Evolutionary conservation across 2,329 filamentous ascomycete genomes (phyloP).

Genomic region (Dothideomycetes sp.): DNA sequence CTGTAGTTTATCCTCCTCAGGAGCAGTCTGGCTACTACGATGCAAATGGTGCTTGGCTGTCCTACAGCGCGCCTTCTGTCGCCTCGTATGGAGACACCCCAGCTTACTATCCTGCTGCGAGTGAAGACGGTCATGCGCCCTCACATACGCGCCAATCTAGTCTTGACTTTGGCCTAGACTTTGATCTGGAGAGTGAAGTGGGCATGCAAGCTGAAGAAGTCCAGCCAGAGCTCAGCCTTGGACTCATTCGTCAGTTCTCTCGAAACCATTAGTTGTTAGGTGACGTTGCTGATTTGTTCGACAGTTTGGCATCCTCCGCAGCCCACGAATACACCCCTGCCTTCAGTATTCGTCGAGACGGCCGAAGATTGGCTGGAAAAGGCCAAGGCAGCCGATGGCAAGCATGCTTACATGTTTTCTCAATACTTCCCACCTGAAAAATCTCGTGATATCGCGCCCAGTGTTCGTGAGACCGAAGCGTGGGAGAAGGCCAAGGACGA

Average conservation of each 20-base stretch:
- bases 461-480: slow-evolving; percentile 40
- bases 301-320: slow-evolving; percentile 34
- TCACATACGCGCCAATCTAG: slow-evolving; percentile 9
- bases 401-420: slow-evolving; percentile 38
- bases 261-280: not conserved
- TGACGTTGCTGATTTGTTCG: too few relatives aligned
- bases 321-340: slow-evolving; percentile 34
- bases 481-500: slow-evolving; percentile 44
- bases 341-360: slow-evolving; percentile 35
- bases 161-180: slow-evolving; percentile 9
- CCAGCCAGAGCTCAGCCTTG: slow-evolving; percentile 35
- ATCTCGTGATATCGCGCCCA: slow-evolving; percentile 35
- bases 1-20: slow-evolving; percentile 4
- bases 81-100: not conserved
- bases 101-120: not conserved
- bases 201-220: slow-evolving; percentile 20
- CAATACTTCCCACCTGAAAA: slow-evolving; percentile 39
- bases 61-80: slow-evolving; percentile 1
- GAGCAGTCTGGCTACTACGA: slow-evolving; percentile 9
- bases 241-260: slow-evolving; percentile 27
- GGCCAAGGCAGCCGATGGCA: slow-evolving; percentile 26
- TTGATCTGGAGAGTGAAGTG: slow-evolving; percentile 5
- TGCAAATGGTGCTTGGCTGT: slow-evolving; percentile 5
- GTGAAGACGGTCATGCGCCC: slow-evolving; percentile 5
- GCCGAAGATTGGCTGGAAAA: slow-evolving; percentile 35